Conservation (phyloP, 345 rosid genomes). For the Balakata baccata region DNA sequence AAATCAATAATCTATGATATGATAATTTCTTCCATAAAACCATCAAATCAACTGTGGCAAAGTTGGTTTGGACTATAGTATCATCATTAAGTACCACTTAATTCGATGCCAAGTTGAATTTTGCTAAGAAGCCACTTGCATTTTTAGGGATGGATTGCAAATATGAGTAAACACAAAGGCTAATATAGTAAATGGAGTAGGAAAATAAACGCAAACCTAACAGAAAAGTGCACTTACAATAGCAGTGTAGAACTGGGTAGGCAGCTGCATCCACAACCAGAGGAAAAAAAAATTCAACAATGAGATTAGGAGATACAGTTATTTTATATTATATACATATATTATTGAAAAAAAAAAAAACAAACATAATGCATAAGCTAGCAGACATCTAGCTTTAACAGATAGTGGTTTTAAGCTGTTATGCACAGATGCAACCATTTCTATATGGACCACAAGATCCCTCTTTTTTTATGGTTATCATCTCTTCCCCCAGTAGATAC, state of each 20-base stretch:
- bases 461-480: neutral
- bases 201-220: neutral
- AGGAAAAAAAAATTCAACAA: constrained; percentile 17
- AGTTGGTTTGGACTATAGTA: neutral
- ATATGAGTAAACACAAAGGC: no score
- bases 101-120: neutral
- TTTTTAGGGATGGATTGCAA: neutral
- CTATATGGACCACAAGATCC: constrained; percentile 1
- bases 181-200: neutral
- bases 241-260: constrained; percentile 94
- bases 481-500: constrained; percentile 12
- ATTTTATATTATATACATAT: neutral
- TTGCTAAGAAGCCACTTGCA: neutral
- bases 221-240: constrained; percentile 44
- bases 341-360: neutral
- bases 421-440: neutral
- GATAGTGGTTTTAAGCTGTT: neutral
- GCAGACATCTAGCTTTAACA: neutral
- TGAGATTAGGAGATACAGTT: constrained; percentile 1
- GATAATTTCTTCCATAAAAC: no score
- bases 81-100: neutral
- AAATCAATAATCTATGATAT: neutral
- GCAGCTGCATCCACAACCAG: constrained; percentile 58
- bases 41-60: neutral
- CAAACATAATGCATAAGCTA: neutral